phyloP scores from a whole-genome alignment of 306 rosid genomes.

The Trichosanthes cucumerina region DNA sequence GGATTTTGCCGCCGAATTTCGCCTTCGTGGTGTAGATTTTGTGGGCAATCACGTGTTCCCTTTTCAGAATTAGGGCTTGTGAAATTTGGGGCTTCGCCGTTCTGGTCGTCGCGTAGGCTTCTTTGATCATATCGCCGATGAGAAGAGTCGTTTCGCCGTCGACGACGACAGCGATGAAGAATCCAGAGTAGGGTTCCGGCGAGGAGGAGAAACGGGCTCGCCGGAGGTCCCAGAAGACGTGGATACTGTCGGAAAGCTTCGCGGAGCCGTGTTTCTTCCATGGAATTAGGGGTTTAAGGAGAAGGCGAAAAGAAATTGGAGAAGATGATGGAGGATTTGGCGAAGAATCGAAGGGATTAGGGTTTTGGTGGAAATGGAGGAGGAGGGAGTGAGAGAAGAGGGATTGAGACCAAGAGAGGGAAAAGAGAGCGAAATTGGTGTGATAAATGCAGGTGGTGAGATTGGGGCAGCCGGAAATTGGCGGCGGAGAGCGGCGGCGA shows the following conservation, averaged over 20 bases:
- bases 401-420: constrained; percentile 87
- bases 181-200: constrained; percentile 57
- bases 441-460: constrained; percentile 70
- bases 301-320: constrained; percentile 38
- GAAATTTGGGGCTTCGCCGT: constrained; percentile 20
- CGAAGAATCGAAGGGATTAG: constrained; percentile 53
- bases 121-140: constrained; percentile 48
- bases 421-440: constrained; percentile 53
- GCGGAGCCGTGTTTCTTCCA: constrained; percentile 74
- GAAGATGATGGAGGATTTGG: constrained; percentile 14
- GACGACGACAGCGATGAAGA: constrained; percentile 68
- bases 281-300: constrained; percentile 58
- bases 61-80: constrained; percentile 39
- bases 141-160: constrained; percentile 47
- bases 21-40: constrained; percentile 50
- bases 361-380: constrained; percentile 32
- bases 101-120: constrained; percentile 43
- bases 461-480: constrained; percentile 41
- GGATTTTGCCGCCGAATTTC: constrained; percentile 41
- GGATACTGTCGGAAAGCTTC: constrained; percentile 35
- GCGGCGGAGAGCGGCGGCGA: constrained; percentile 10
- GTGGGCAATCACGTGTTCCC: constrained; percentile 67
- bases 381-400: constrained; percentile 76
- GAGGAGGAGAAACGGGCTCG: constrained; percentile 47
- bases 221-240: constrained; percentile 66